phyloP scores from a whole-genome alignment of 2,329 filamentous ascomycete genomes.

The Fusarium coicis region DNA sequence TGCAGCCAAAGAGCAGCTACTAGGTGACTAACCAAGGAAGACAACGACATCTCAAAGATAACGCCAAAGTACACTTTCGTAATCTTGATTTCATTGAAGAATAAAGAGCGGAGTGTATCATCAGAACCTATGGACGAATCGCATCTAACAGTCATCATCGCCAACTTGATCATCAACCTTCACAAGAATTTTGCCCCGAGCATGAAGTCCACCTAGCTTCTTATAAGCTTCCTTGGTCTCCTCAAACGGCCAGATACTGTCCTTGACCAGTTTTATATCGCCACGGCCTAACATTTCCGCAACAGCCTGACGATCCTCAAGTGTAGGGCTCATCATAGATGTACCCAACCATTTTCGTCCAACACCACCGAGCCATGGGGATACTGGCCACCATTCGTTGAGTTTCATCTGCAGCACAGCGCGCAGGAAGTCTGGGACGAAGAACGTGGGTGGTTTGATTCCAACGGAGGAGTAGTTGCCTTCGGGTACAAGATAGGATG shows the following conservation, averaged over 20 bases:
- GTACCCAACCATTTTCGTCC: conserved; percentile 51
- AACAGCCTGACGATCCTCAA: conserved; percentile 48
- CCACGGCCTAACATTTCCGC: conserved; percentile 38
- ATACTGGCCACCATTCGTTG: conserved; percentile 53
- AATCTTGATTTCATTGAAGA: neutral
- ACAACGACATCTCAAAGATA: neutral
- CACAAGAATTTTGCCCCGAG: conserved; percentile 54
- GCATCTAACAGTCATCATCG: conserved; percentile 36
- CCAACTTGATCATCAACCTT: conserved; percentile 43
- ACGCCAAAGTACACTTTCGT: neutral
- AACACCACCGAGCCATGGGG: conserved; percentile 50
- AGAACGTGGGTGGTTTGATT: conserved; percentile 45
- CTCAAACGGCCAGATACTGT: neutral
- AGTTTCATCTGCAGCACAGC: conserved; percentile 50
- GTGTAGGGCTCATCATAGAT: conserved; percentile 49
- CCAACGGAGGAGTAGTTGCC: conserved; percentile 7
- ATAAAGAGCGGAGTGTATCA: neutral
- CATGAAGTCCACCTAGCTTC: conserved; percentile 37
- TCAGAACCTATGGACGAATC: neutral
- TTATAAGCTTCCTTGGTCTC: neutral
- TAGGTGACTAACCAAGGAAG: neutral
- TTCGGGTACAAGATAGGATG: neutral
- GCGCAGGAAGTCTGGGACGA: conserved; percentile 45
- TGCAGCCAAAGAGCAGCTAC: neutral
- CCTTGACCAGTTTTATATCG: neutral